phyloP scores from a whole-genome alignment of 495 filamentous ascomycete genomes.

The Opeltia flavorubescens region DNA sequence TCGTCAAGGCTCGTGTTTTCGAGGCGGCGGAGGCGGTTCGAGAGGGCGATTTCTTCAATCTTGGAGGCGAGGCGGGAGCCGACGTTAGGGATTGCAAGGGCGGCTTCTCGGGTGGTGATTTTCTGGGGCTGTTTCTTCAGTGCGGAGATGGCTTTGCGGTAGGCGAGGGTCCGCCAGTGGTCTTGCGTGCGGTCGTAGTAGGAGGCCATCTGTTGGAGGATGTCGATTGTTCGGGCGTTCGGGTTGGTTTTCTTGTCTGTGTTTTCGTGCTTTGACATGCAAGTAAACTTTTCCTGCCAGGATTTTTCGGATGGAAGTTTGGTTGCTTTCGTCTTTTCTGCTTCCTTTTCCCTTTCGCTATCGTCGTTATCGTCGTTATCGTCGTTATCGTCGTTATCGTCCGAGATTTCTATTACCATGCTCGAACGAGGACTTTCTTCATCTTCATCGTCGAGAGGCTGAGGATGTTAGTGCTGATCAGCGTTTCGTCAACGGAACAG shows the following conservation, averaged over 20 bases:
- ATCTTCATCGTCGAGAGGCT: conserved; percentile 32
- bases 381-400: conserved; percentile 12
- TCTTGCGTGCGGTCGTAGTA: conserved; percentile 67
- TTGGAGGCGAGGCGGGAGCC: conserved; percentile 68
- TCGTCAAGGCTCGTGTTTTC: conserved; percentile 55
- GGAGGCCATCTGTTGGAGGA: conserved; percentile 70
- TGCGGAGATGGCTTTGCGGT: conserved; percentile 64
- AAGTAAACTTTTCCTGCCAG: conserved; percentile 45
- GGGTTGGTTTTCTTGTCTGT: conserved; percentile 32
- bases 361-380: conserved; percentile 31
- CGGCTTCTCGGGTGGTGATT: conserved; percentile 56
- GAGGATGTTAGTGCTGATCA: background rate
- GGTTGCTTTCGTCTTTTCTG: conserved; percentile 5
- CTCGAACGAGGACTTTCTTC: conserved; percentile 3
- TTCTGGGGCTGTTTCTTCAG: conserved; percentile 52
- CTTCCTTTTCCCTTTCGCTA: conserved; percentile 24
- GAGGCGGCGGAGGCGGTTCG: conserved; percentile 58
- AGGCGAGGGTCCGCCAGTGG: conserved; percentile 66
- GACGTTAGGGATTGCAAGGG: conserved; percentile 52
- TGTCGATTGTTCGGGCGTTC: conserved; percentile 60
- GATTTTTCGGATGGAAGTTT: conserved; percentile 11
- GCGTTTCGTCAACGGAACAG: background rate
- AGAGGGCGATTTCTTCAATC: conserved; percentile 80
- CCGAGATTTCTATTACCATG: conserved; percentile 9
- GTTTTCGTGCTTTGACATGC: conserved; percentile 49